Percentiles rank a stretch among this genome's conserved stretches.
Evolutionary conservation across 2,329 filamentous ascomycete genomes (phyloP).

Genomic region (Falciphora oryzae): DNA sequence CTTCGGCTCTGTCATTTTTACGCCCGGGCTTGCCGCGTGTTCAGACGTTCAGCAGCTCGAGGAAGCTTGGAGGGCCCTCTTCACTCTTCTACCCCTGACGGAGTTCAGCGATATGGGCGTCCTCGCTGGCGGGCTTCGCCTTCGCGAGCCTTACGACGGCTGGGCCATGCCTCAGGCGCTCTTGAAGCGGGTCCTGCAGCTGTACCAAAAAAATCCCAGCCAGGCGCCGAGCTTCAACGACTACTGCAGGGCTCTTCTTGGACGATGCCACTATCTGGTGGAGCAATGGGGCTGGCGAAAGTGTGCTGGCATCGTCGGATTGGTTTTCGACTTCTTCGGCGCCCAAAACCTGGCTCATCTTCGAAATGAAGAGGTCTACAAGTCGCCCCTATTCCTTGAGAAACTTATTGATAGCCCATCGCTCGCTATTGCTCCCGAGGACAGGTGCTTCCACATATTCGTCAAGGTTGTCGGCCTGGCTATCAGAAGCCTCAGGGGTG

Average conservation of each 20-base stretch:
- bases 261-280: conserved; percentile 57
- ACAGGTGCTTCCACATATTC: conserved; percentile 62
- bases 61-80: conserved; percentile 51
- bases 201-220: conserved; percentile 49
- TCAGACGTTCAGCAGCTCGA: conserved; percentile 46
- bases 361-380: conserved; percentile 57
- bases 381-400: conserved; percentile 56
- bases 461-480: conserved; percentile 57
- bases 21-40: conserved; percentile 26
- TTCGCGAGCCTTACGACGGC: conserved; percentile 42
- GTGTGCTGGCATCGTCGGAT: conserved; percentile 50
- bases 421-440: conserved; percentile 45
- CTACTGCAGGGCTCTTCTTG: conserved; percentile 54
- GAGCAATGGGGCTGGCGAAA: conserved; percentile 61
- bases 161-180: conserved; percentile 55
- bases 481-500: conserved; percentile 44
- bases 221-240: conserved; percentile 59
- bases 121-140: conserved; percentile 33
- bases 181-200: conserved; percentile 49
- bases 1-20: conserved; percentile 37
- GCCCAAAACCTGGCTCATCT: conserved; percentile 55
- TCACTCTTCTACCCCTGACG: conserved; percentile 53
- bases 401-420: conserved; percentile 41
- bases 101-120: conserved; percentile 54
- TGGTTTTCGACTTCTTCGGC: conserved; percentile 64